These are phyloP conservation scores for Ajuga reptans DNA, from an alignment of 305 asterid genomes.

Conservation along the genomic window DNA sequence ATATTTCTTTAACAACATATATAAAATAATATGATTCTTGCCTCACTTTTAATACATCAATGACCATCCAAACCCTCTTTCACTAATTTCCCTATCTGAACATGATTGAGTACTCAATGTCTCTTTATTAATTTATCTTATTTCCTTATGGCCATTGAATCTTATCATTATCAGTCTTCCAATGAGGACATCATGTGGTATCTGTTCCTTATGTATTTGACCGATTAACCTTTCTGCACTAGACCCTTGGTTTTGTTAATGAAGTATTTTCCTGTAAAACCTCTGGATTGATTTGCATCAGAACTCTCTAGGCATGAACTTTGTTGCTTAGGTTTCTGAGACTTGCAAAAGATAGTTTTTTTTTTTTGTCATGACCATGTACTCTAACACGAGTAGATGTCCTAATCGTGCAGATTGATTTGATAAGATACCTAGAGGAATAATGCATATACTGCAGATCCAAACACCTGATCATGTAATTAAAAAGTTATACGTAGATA, in stretches of 20 bases:
- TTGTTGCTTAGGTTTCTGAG: neutral
- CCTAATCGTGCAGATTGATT: neutral
- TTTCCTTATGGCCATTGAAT: neutral
- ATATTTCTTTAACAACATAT: conserved; percentile 11
- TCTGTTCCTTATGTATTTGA: neutral
- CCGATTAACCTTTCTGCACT: neutral
- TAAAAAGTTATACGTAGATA: neutral
- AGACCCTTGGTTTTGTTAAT: neutral
- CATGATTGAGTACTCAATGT: neutral
- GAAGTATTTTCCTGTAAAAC: neutral
- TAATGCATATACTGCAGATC: neutral
- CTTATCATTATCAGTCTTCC: neutral
- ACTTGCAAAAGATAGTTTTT: neutral
- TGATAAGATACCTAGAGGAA: neutral
- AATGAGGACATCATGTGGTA: neutral
- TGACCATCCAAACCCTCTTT: conserved; percentile 5
- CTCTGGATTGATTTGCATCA: neutral
- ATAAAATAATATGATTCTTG: conserved; percentile 6
- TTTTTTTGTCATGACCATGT: no score
- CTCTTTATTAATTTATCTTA: neutral
- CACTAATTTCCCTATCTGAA: neutral
- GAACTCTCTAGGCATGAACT: neutral
- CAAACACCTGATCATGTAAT: neutral
- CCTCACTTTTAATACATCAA: neutral
- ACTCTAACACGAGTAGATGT: neutral